These are phyloP conservation scores for Cordyceps pruinosa DNA, from an alignment of 2,329 filamentous ascomycete genomes.

Conservation along the genomic window DNA sequence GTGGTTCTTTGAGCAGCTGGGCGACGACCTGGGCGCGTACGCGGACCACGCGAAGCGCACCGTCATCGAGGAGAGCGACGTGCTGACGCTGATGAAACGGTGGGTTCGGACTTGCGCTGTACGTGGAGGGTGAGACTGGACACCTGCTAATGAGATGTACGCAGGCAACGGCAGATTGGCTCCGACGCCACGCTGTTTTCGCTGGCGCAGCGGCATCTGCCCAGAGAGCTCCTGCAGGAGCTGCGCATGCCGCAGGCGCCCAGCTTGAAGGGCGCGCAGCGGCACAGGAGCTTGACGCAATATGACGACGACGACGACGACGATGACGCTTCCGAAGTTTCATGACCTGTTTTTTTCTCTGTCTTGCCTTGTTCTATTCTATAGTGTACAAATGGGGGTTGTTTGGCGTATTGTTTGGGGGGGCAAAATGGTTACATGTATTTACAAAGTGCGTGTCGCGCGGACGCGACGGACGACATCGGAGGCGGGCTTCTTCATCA, in stretches of 20 bases:
- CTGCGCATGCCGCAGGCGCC: constrained; percentile 61
- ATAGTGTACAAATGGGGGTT: constrained; percentile 19
- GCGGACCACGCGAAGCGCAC: constrained; percentile 76
- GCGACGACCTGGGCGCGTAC: constrained; percentile 73
- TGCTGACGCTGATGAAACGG: constrained; percentile 77
- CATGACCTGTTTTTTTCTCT: constrained; percentile 21
- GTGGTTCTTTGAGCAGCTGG: constrained; percentile 86
- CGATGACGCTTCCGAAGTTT: constrained; percentile 26
- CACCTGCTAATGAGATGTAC: constrained; percentile 14
- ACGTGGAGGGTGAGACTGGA: not conserved
- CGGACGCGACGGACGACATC: constrained; percentile 67
- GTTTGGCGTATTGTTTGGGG: constrained; percentile 1
- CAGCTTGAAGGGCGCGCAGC: constrained; percentile 42
- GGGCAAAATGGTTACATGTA: constrained; percentile 22
- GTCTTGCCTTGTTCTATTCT: too few species aligned
- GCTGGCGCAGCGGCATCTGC: constrained; percentile 75
- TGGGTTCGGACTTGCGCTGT: constrained; percentile 36
- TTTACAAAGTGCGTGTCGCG: constrained; percentile 31
- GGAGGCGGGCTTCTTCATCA: constrained; percentile 77
- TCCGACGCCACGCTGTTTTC: constrained; percentile 71
- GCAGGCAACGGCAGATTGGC: constrained; percentile 71
- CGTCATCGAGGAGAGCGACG: constrained; percentile 79
- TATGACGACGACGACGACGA: constrained; percentile 20
- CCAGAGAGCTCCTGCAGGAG: constrained; percentile 75
- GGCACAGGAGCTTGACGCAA: constrained; percentile 24